Percentiles rank a stretch among this genome's conserved stretches.
These are phyloP conservation scores for Verticillium alfalfae DNA, from an alignment of 2,329 filamentous ascomycete genomes.

Conservation along the genomic window DNA sequence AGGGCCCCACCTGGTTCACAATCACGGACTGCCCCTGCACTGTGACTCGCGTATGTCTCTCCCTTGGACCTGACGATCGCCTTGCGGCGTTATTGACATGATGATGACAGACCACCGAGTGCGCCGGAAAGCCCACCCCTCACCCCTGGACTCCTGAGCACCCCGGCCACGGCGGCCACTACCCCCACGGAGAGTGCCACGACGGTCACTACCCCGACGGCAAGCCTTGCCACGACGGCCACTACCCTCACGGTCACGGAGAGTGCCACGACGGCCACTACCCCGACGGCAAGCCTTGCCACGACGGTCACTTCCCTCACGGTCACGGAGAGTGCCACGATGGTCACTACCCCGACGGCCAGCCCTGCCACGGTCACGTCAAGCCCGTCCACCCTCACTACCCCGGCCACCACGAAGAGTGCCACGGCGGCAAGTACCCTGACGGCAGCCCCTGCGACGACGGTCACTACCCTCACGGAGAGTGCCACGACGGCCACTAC, in stretches of 20 bases:
- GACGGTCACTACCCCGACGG: not conserved
- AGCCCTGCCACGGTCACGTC: not conserved
- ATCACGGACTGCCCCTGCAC: constrained; percentile 52
- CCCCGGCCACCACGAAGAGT: not conserved
- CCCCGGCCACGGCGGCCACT: not conserved
- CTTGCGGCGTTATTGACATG: not conserved
- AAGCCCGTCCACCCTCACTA: not conserved
- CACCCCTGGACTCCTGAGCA: not conserved
- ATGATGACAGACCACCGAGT: not conserved
- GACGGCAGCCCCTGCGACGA: not conserved
- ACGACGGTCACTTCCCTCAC: not conserved
- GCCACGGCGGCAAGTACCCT: not conserved
- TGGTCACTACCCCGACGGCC: not conserved
- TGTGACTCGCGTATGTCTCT: constrained; percentile 5
- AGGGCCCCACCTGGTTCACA: constrained; percentile 47
- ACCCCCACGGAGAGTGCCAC: not conserved
- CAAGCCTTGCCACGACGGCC: not conserved
- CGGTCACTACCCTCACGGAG: not conserved
- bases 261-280: not conserved
- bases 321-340: not conserved
- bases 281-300: not conserved
- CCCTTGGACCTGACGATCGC: not conserved
- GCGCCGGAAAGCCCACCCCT: not conserved
- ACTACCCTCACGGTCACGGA: not conserved
- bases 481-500: not conserved